Conservation (phyloP, 202 grass and related monocot species). For the Dendrocalamus latiflorus region DNA sequence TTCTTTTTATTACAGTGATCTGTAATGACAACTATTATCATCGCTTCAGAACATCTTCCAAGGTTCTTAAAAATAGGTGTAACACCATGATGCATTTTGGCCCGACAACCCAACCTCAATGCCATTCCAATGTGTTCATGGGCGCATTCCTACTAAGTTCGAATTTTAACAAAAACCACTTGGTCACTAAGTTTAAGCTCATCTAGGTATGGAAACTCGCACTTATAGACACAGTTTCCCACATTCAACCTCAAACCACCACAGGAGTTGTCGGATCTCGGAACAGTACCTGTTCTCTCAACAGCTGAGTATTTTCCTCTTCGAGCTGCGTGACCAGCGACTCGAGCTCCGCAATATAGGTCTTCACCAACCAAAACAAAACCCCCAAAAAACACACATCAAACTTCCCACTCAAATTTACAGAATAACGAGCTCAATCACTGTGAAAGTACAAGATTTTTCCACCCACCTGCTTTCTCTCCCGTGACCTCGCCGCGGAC, state of each 20-base stretch:
- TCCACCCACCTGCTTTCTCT: slow-evolving; percentile 80
- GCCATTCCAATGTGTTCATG: neutral
- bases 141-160: neutral
- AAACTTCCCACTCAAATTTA: neutral
- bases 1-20: neutral
- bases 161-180: neutral
- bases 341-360: slow-evolving; percentile 92
- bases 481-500: slow-evolving; percentile 89
- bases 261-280: neutral
- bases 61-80: neutral
- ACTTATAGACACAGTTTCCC: neutral
- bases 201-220: neutral
- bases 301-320: slow-evolving; percentile 71
- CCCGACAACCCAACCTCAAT: neutral
- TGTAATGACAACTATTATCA: neutral
- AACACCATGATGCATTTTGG: neutral
- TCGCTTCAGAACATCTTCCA: too few species aligned
- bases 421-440: neutral
- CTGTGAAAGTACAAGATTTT: neutral
- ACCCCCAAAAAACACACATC: neutral
- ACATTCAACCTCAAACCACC: neutral
- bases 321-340: slow-evolving; percentile 65
- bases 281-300: slow-evolving; percentile 58
- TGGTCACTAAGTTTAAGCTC: neutral
- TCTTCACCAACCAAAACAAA: slow-evolving; percentile 40